phyloP scores from a whole-genome alignment of 2,329 filamentous ascomycete genomes.

The Talaromyces sp. region DNA sequence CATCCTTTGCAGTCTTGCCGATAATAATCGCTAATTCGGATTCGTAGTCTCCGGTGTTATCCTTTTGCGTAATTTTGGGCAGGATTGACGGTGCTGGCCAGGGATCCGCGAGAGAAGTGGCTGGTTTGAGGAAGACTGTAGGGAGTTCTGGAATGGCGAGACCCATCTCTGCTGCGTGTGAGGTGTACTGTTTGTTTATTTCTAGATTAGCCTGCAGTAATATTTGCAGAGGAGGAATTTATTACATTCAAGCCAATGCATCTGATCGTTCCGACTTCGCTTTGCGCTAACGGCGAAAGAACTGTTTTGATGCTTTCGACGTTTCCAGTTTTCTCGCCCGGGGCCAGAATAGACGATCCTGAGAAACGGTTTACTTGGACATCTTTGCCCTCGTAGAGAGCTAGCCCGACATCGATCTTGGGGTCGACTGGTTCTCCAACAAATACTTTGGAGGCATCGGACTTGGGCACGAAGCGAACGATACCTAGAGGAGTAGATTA shows the following conservation, averaged over 20 bases:
- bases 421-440: slow-evolving; percentile 55
- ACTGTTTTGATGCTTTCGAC: slow-evolving; percentile 36
- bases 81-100: slow-evolving; percentile 49
- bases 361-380: slow-evolving; percentile 55
- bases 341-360: slow-evolving; percentile 53
- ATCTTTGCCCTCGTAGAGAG: slow-evolving; percentile 53
- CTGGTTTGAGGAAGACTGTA: slow-evolving; percentile 57
- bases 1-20: slow-evolving; percentile 50
- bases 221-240: background rate
- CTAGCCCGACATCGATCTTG: slow-evolving; percentile 54
- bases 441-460: slow-evolving; percentile 45
- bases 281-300: slow-evolving; percentile 47
- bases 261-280: slow-evolving; percentile 54
- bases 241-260: slow-evolving; percentile 56
- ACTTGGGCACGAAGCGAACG: slow-evolving; percentile 55
- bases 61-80: slow-evolving; percentile 50
- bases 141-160: slow-evolving; percentile 52
- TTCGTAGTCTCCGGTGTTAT: slow-evolving; percentile 57
- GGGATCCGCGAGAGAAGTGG: slow-evolving; percentile 51
- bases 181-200: slow-evolving; percentile 36
- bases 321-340: slow-evolving; percentile 48
- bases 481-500: slow-evolving; percentile 43
- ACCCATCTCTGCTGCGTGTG: slow-evolving; percentile 50
- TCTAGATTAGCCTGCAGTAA: too few relatives aligned
- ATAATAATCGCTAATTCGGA: slow-evolving; percentile 57